Base-by-base conservation (phyloP, 2,329 filamentous ascomycete species). In the Colletotrichum liaoningense region DNA sequence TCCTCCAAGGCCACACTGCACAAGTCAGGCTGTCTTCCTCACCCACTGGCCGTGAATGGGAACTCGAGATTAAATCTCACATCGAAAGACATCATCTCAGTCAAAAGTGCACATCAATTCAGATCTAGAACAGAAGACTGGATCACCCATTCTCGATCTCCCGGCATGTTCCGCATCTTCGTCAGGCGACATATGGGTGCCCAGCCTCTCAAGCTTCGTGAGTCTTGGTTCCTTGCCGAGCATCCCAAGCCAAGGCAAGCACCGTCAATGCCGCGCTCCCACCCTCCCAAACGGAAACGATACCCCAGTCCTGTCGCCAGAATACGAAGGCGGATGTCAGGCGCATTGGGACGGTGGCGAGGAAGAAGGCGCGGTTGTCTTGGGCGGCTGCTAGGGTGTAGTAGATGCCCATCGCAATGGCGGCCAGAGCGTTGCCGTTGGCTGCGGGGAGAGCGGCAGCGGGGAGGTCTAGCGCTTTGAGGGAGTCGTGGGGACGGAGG, bases 321-420 rank as follows among this genome's bases (percentile, higher is more conserved):
- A 81, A 81, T 12, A 81, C 77, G 9, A 69, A 33, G 1, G 80
- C 77, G 4, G 79, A 79, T 2, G 79, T 75, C 9, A 78, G 38
- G 8, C 79, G 77, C 80, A 81, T 81, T 9, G 79, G 79, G 28
- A 81, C 76, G 1, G 79, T 81, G n/a, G 77, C 70, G 28, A 63
- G 63, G 60, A 81, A 80, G 75, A 81, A 81, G 14, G 71, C 66
- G 7, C 71, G 65, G 73, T 82, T 81, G 63, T 81, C 77, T 69
- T 81, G 80, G 55, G 78, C 80, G 11, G 77, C 79, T 22, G 78
- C 79, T 9, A 82, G 74, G 6, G 74, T 73, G 68, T 82, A 82
- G 69, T 81, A 81, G 30, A 81, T 73, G 9, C 79, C 78, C 79
- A 81, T 81, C 19, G 78, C 79, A 22, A 80, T 74, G 46, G 79